phyloP scores from a whole-genome alignment of 2,329 filamentous ascomycete genomes.

The Pseudogymnoascus sp. region DNA sequence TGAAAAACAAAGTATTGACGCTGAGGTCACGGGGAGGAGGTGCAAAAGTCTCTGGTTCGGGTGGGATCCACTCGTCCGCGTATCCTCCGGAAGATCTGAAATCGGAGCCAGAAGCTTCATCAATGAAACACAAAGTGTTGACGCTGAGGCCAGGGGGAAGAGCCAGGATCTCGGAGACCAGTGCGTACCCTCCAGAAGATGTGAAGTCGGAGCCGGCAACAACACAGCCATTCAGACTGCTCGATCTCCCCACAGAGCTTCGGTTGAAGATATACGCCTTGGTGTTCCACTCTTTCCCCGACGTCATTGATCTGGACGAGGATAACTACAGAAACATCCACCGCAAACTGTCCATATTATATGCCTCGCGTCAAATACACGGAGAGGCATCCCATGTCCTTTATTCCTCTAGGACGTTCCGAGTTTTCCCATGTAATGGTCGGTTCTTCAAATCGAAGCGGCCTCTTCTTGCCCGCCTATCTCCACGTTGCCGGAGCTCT shows the following conservation, averaged over 20 bases:
- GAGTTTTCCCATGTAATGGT: conserved; percentile 58
- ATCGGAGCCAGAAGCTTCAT: neutral
- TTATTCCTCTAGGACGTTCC: conserved; percentile 54
- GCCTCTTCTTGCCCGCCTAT: conserved; percentile 60
- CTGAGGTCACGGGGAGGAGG: neutral
- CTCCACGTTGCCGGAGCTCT: conserved; percentile 48
- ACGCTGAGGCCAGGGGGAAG: neutral
- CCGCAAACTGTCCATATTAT: conserved; percentile 51
- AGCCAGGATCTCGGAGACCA: neutral
- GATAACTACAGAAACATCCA: conserved; percentile 55
- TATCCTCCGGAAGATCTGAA: conserved; percentile 22
- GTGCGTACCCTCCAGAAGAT: neutral
- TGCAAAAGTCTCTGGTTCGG: neutral
- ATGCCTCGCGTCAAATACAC: conserved; percentile 53
- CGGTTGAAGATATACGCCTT: conserved; percentile 60
- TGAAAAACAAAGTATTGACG: neutral
- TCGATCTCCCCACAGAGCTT: conserved; percentile 61
- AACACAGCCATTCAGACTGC: conserved; percentile 50
- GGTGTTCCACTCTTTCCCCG: conserved; percentile 46
- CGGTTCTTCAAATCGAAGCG: conserved; percentile 66
- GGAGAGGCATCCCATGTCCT: conserved; percentile 57
- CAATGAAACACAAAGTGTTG: conserved; percentile 1
- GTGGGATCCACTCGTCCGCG: conserved; percentile 16
- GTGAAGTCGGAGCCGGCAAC: neutral
- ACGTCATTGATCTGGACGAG: conserved; percentile 58